Percentiles rank a stretch among this genome's conserved stretches.
Evolutionary conservation across 1,284 basidiomycete genomes (phyloP).

Genomic region (Tilletia indica): DNA sequence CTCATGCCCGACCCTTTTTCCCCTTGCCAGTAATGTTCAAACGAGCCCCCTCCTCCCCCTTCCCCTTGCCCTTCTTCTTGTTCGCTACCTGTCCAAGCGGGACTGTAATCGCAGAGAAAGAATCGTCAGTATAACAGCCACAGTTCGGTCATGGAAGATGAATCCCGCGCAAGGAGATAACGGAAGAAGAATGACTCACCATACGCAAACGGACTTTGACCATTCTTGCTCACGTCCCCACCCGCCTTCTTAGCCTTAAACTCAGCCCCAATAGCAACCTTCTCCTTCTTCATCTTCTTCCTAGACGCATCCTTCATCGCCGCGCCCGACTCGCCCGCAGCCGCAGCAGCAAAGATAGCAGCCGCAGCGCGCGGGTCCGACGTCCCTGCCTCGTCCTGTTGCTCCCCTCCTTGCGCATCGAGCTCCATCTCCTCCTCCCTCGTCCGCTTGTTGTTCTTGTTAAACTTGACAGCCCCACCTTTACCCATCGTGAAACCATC

Average conservation of each 20-base stretch:
- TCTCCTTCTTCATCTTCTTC: conserved; percentile 31
- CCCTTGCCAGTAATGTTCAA: conserved; percentile 38
- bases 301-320: conserved; percentile 21
- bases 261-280: conserved; percentile 46
- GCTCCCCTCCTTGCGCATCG: conserved; percentile 42
- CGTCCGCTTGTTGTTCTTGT: conserved; percentile 69
- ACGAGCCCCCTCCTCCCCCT: conserved; percentile 11
- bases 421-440: conserved; percentile 48
- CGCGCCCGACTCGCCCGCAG: conserved; percentile 22
- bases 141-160: too few relatives aligned
- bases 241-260: conserved; percentile 47
- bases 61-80: conserved; percentile 37
- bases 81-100: conserved; percentile 45
- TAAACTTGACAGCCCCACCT: conserved; percentile 85
- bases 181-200: conserved; percentile 23
- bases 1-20: not conserved
- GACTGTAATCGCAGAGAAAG: conserved; percentile 24
- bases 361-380: conserved; percentile 28
- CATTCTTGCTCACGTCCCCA: conserved; percentile 69
- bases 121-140: not conserved
- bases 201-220: conserved; percentile 88
- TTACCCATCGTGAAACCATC: conserved; percentile 85
- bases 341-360: conserved; percentile 2
- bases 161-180: too few relatives aligned
- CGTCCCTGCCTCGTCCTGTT: not conserved